Evolutionary conservation across 768 basidiomycete genomes (phyloP).

Genomic region (Hypholoma sublateritium): DNA sequence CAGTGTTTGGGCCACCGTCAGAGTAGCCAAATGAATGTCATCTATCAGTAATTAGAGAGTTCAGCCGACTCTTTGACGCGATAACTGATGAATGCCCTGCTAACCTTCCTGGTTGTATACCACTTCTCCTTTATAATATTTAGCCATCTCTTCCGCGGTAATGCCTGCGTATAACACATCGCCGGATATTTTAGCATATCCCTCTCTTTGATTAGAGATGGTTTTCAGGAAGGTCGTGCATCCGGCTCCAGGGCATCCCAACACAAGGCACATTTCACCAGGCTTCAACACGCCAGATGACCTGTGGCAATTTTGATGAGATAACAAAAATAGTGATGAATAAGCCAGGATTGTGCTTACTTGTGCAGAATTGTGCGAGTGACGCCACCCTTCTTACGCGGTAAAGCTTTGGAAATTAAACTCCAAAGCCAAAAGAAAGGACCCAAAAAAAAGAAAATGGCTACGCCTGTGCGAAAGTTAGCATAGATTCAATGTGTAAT

Average conservation of each 20-base stretch:
- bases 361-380: conserved; percentile 61
- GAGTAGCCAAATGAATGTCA: conserved; percentile 79
- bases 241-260: conserved; percentile 82
- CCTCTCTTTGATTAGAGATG: conserved; percentile 73
- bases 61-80: neutral
- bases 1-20: conserved; percentile 80
- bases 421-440: conserved; percentile 51
- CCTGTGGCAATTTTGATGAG: conserved; percentile 28
- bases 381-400: conserved; percentile 32
- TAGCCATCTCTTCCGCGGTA: conserved; percentile 69
- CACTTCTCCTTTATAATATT: conserved; percentile 76
- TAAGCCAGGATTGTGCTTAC: conserved; percentile 26
- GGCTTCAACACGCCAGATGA: conserved; percentile 71
- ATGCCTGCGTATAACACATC: conserved; percentile 86
- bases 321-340: neutral
- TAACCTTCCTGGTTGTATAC: conserved; percentile 76
- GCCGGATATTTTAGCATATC: conserved; percentile 63
- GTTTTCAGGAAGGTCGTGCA: conserved; percentile 86
- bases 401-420: conserved; percentile 38
- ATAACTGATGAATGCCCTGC: neutral
- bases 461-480: conserved; percentile 38
- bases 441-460: conserved; percentile 49
- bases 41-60: conserved; percentile 36
- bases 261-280: conserved; percentile 85
- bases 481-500: neutral